Conservation (phyloP, 352 stramenopile species). For the Phytopythium helicoides region DNA sequence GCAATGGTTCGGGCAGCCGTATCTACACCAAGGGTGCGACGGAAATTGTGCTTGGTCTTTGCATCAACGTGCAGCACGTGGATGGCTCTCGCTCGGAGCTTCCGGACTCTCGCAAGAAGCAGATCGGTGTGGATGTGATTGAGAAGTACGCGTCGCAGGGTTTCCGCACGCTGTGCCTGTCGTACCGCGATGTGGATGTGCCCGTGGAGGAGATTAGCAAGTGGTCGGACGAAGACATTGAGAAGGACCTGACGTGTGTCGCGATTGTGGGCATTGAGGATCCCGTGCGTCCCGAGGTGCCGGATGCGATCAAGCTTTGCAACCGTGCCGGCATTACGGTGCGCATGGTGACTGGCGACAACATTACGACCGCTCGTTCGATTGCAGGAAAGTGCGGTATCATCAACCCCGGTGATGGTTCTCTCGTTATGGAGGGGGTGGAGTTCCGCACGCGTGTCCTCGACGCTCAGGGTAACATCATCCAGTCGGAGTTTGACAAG, state of each 20-base stretch:
- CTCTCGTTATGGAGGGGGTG: constrained; percentile 64
- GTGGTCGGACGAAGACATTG: constrained; percentile 75
- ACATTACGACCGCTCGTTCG: constrained; percentile 91
- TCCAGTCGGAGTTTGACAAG: constrained; percentile 89
- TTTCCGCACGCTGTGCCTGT: constrained; percentile 81
- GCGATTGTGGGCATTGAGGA: constrained; percentile 94
- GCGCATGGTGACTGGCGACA: constrained; percentile 99
- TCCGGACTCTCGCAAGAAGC: constrained; percentile 51
- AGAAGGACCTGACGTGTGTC: constrained; percentile 87
- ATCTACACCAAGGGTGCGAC: constrained; percentile 81
- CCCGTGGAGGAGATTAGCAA: constrained; percentile 60
- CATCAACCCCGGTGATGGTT: constrained; percentile 42
- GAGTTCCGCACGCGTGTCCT: constrained; percentile 70
- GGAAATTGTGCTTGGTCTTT: constrained; percentile 72
- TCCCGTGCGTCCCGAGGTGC: constrained; percentile 93
- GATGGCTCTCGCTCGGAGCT: constrained; percentile 53
- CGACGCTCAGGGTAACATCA: constrained; percentile 63
- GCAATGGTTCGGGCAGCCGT: constrained; percentile 39
- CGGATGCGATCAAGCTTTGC: constrained; percentile 91
- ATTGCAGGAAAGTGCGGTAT: constrained; percentile 81
- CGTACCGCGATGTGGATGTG: constrained; percentile 79
- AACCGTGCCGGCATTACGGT: constrained; percentile 96
- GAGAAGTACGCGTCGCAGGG: constrained; percentile 82
- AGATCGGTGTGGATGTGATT: constrained; percentile 67
- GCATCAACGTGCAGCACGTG: constrained; percentile 58